Conservation (phyloP, 2,329 filamentous ascomycete genomes). For the Helotiales sp. region DNA sequence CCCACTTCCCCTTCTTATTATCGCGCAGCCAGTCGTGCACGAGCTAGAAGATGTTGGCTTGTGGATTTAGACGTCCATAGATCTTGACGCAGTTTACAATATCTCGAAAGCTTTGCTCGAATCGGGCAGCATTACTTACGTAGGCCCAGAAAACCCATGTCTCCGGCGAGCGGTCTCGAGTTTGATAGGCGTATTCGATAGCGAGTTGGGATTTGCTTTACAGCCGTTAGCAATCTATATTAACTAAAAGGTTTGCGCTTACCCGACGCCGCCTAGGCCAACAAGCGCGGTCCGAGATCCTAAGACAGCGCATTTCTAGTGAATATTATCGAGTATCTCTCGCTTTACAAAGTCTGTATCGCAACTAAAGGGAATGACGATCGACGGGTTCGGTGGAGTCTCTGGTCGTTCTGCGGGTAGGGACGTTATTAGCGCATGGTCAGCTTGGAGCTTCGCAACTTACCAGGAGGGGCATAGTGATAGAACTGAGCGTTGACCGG, state of each 20-base stretch:
- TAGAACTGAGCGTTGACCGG: conserved; percentile 22
- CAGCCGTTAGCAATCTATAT: background rate
- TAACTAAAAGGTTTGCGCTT: background rate
- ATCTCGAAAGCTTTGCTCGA: conserved; percentile 2
- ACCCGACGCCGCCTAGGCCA: conserved; percentile 12
- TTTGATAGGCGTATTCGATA: conserved; percentile 36
- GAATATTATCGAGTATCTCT: conserved; percentile 26
- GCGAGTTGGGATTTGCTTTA: conserved; percentile 36
- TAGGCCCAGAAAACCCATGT: conserved; percentile 38
- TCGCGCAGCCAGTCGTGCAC: conserved; percentile 28
- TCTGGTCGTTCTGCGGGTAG: conserved; percentile 22
- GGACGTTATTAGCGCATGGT: conserved; percentile 21
- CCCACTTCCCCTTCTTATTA: conserved; percentile 33
- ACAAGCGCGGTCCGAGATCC: conserved; percentile 16
- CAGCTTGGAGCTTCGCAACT: conserved; percentile 25
- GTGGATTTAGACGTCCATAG: conserved; percentile 29
- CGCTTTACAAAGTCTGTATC: conserved; percentile 24
- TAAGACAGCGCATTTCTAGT: conserved; percentile 27
- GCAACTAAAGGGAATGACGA: conserved; percentile 25
- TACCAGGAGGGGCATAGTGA: conserved; percentile 23
- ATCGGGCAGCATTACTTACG: background rate
- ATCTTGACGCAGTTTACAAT: background rate
- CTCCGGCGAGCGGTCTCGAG: conserved; percentile 21
- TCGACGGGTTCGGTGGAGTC: conserved; percentile 22
- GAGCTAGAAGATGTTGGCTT: conserved; percentile 33